Evolutionary conservation across 805 yeast species (phyloP).

Genomic region (Candida nemodendra): DNA sequence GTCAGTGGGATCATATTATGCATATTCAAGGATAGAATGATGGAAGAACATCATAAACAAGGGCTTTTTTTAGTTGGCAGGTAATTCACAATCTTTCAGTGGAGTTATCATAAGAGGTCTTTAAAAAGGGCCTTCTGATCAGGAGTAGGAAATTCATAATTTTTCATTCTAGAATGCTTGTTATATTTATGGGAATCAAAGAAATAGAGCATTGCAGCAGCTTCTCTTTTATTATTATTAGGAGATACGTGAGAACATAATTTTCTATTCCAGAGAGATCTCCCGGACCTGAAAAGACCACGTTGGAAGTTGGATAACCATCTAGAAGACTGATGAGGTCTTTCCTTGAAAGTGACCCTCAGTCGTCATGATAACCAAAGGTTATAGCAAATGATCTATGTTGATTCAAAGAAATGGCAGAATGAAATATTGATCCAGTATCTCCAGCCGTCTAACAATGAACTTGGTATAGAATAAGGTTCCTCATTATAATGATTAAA

Average conservation of each 20-base stretch:
- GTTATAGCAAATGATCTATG: conserved; percentile 81
- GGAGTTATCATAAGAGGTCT: conserved; percentile 5
- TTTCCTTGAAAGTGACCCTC: conserved; percentile 65
- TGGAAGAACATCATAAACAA: conserved; percentile 90
- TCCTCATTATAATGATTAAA: conserved; percentile 5
- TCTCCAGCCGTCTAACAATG: conserved; percentile 61
- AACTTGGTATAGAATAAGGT: conserved; percentile 10
- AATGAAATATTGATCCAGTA: conserved; percentile 69
- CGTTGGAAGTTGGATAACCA: conserved; percentile 65
- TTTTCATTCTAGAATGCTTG: conserved; percentile 62
- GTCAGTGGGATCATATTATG: conserved; percentile 36
- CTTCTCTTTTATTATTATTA: conserved; percentile 29
- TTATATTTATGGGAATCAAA: conserved; percentile 83
- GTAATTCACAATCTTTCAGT: conserved; percentile 7
- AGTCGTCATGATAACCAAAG: conserved; percentile 94
- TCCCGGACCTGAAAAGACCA: conserved; percentile 61
- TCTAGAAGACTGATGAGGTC: conserved; percentile 58
- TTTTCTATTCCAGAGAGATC: conserved; percentile 83
- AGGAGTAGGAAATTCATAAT: conserved; percentile 77
- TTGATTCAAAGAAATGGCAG: conserved; percentile 63
- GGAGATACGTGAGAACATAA: conserved; percentile 55
- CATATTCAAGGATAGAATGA: conserved; percentile 87
- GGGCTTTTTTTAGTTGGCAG: conserved; percentile 36
- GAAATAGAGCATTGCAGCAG: conserved; percentile 64
- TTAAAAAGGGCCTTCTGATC: conserved; percentile 24